Base-by-base conservation (phyloP, 2,329 filamentous ascomycete species). In the Pseudogymnoascus sp. region DNA sequence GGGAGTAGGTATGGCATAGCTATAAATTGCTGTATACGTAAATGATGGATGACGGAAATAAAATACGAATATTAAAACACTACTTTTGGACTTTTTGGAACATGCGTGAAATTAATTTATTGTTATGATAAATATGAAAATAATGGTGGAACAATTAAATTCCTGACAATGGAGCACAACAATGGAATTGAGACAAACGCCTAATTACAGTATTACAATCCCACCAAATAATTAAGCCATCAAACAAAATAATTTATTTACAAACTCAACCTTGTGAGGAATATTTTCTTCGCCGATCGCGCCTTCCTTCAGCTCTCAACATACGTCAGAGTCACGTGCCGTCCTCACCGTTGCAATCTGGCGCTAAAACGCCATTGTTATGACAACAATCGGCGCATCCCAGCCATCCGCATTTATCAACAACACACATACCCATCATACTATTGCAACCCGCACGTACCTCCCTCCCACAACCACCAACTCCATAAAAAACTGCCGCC, bases 401-500 rank as follows among this genome's bases (percentile, higher is more conserved):
- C 34, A 61, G 39, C 39, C 61, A 57, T 39, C 61, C 62, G 14
- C 62, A 40, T 40, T 57, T 57, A 57, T 57, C 51, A 57, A 45
- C 62, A 63, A 37, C 40, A 57, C 62, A 57, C 51, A 61, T 51
- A 51, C 21, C 23, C 62, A 60, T 60, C 62, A 18, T 29, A 62
- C 29, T 59, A 29, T 63, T 14, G 18, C 39, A 61, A 51, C 63
- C 37, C 60, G 31, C 21, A 47, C 63, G 40, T 64, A 37, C 42
- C 45, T 45, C 37, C 34, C 45, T 45, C 47, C 69, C 69, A 75
- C 83, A 62, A 45, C 63, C 37, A 62, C 42, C 26, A 45, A 26
- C 51, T 59, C 64, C 51, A 59, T 62, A 63, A 45, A 66, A 64
- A 62, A 61, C 63, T 11, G n/a, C 23, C 62, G 64, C 63, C 62